Conservation (phyloP, 2,329 filamentous ascomycete genomes). For the Alternaria rosae region DNA sequence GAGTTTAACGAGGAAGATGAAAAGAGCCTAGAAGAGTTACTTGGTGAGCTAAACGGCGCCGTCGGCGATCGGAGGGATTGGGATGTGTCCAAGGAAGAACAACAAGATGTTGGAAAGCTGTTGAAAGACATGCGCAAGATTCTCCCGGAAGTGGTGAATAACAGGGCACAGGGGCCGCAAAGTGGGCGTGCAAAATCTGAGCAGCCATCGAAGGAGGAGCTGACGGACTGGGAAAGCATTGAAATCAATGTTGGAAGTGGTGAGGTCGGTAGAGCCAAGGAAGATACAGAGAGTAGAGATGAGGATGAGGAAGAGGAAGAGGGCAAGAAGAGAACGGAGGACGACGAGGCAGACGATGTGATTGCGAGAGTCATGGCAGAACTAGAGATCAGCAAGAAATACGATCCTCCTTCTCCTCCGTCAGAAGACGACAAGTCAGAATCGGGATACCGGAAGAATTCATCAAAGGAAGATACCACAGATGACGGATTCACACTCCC, state of each 20-base stretch:
- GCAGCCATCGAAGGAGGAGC: slow-evolving; percentile 18
- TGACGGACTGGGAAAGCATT: slow-evolving; percentile 44
- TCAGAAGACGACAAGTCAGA: slow-evolving; percentile 23
- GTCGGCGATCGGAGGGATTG: slow-evolving; percentile 47
- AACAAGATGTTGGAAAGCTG: slow-evolving; percentile 51
- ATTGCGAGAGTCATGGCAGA: slow-evolving; percentile 57
- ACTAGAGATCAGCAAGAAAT: slow-evolving; percentile 54
- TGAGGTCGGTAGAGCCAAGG: slow-evolving; percentile 26
- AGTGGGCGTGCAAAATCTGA: slow-evolving; percentile 5
- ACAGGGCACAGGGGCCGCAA: slow-evolving; percentile 10
- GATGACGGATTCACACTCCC: slow-evolving; percentile 47
- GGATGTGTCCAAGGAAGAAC: slow-evolving; percentile 51
- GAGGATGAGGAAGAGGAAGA: slow-evolving; percentile 23
- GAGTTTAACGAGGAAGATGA: slow-evolving; percentile 52
- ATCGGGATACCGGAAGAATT: slow-evolving; percentile 11
- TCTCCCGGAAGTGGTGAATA: slow-evolving; percentile 44
- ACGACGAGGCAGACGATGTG: slow-evolving; percentile 55
- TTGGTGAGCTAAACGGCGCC: slow-evolving; percentile 50
- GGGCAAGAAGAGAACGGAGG: slow-evolving; percentile 39
- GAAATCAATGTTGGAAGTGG: slow-evolving; percentile 40
- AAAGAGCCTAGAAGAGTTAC: slow-evolving; percentile 56
- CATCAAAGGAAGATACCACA: slow-evolving; percentile 10
- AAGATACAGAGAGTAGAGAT: slow-evolving; percentile 27
- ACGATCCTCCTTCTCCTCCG: slow-evolving; percentile 37
- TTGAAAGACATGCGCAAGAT: slow-evolving; percentile 52